A percentile compares a stretch with the other conserved stretches of the same genome.
Evolutionary conservation across 2,329 filamentous ascomycete genomes (phyloP).

Genomic region (Tolypocladium ophioglossoides): DNA sequence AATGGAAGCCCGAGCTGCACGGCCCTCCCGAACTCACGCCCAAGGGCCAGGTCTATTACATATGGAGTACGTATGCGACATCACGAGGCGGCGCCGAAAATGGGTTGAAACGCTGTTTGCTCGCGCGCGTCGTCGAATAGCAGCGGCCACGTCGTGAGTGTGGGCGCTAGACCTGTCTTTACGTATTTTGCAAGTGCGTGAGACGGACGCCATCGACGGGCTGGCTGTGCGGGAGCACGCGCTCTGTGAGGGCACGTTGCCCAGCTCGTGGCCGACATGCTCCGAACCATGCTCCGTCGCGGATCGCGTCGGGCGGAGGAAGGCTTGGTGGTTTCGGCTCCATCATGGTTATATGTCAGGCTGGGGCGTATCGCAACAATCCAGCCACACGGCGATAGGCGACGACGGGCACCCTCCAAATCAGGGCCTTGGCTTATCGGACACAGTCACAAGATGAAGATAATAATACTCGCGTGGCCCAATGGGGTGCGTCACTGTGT

Average conservation of each 20-base stretch:
- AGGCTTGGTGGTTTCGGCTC: background rate
- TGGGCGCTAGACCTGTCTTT: conserved; percentile 9
- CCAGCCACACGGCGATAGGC: background rate
- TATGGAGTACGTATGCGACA: background rate
- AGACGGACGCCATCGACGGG: background rate
- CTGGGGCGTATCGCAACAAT: background rate
- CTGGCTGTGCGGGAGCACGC: background rate
- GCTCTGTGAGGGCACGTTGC: conserved; percentile 11
- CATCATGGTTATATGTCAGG: too few relatives aligned
- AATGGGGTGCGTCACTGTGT: conserved; percentile 1
- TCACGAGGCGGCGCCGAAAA: background rate
- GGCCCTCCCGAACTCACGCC: background rate
- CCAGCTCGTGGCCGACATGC: conserved; percentile 12
- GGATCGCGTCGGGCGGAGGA: background rate
- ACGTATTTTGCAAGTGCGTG: too few relatives aligned
- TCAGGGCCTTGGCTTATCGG: background rate
- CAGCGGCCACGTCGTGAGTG: conserved; percentile 3
- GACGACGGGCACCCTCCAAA: background rate
- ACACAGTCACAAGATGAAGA: conserved; percentile 1
- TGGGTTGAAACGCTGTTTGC: background rate
- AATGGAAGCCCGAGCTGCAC: background rate
- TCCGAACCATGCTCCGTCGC: conserved; percentile 4
- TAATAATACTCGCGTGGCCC: background rate
- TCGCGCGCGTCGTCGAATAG: conserved; percentile 3
- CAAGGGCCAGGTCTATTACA: background rate